Percentiles rank a stretch among this genome's conserved stretches.
Evolutionary conservation across 768 basidiomycete genomes (phyloP).

Genomic region (Leccinellum luteum): DNA sequence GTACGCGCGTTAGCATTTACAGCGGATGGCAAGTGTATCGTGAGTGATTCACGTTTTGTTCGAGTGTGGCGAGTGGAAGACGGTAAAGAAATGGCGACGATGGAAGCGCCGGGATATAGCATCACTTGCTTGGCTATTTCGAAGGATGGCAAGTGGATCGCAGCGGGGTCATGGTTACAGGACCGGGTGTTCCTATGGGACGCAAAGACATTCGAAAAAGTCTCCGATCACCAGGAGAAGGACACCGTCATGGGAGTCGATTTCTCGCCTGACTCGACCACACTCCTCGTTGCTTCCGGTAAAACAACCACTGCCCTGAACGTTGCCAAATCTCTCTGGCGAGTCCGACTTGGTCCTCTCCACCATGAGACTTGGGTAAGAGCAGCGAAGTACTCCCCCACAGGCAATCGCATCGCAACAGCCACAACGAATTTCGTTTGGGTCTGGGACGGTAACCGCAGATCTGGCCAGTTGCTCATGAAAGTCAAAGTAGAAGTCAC

Average conservation of each 20-base stretch:
- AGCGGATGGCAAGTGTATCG: neutral
- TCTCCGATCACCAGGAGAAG: neutral
- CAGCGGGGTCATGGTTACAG: neutral
- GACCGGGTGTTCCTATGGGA: neutral
- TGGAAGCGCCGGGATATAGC: neutral
- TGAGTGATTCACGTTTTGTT: neutral
- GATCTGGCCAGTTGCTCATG: neutral
- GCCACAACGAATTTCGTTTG: neutral
- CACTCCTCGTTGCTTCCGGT: neutral
- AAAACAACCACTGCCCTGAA: neutral
- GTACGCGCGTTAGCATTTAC: neutral
- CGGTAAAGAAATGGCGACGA: neutral
- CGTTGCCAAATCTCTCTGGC: neutral
- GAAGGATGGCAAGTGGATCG: neutral
- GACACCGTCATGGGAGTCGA: neutral
- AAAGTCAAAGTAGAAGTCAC: neutral
- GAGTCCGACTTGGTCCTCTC: neutral
- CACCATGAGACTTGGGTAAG: neutral
- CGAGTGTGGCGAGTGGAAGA: neutral
- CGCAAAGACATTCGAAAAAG: neutral
- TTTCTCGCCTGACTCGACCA: neutral
- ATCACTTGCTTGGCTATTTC: neutral
- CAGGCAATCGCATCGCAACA: neutral
- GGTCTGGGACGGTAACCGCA: neutral
- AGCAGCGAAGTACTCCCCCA: neutral